Evolutionary conservation across 1,139 yeast genomes (phyloP).

Genomic region (Geotrichum siamense): DNA sequence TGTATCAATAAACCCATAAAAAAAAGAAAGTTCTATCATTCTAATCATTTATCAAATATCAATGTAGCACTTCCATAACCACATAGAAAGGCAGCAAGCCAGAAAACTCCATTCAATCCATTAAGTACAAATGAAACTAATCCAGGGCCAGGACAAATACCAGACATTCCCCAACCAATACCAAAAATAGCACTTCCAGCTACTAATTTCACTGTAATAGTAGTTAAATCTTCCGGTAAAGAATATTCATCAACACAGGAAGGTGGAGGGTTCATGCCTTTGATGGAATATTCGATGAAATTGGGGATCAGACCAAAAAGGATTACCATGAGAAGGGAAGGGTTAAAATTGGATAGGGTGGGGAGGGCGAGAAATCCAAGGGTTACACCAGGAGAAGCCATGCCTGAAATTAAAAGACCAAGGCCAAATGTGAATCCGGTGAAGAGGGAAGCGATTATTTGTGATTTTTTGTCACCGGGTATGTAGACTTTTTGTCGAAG

Average conservation of each 20-base stretch:
- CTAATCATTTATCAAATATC: no score
- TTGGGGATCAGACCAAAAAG: constrained; percentile 42
- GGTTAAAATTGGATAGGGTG: constrained; percentile 37
- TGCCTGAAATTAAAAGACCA: constrained; percentile 42
- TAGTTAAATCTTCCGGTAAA: constrained; percentile 25
- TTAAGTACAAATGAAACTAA: constrained; percentile 25
- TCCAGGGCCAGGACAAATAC: constrained; percentile 47
- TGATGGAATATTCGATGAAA: constrained; percentile 22
- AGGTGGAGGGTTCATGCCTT: constrained; percentile 23
- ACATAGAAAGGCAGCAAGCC: constrained; percentile 23
- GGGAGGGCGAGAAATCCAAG: constrained; percentile 41
- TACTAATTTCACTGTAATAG: constrained; percentile 28
- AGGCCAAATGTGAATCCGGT: constrained; percentile 41
- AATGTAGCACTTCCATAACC: constrained; percentile 13
- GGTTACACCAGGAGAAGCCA: constrained; percentile 41
- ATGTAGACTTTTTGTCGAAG: constrained; percentile 18
- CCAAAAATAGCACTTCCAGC: constrained; percentile 41
- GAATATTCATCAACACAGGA: constrained; percentile 4
- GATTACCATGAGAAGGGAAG: constrained; percentile 40
- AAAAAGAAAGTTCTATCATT: no score
- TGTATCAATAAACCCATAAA: no score
- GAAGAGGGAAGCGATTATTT: constrained; percentile 28
- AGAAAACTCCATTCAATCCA: constrained; percentile 23
- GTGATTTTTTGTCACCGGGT: constrained; percentile 17
- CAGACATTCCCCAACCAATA: constrained; percentile 43